phyloP scores from a whole-genome alignment of 2,329 filamentous ascomycete species.

The Colletotrichum truncatum region DNA sequence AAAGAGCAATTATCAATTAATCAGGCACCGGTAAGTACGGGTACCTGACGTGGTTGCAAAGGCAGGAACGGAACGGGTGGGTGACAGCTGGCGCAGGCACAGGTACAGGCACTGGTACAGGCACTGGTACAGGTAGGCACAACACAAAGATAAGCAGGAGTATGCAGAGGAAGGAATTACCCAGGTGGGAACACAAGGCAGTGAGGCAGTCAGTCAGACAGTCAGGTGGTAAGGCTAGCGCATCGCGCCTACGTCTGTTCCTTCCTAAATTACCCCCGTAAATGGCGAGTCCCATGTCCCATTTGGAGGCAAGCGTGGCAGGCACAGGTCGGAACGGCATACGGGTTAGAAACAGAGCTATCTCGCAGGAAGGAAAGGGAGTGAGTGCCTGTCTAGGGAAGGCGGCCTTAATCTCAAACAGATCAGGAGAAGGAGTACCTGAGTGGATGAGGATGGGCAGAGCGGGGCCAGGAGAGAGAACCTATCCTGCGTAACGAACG shows the following conservation, averaged over 20 bases:
- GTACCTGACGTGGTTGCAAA: neutral
- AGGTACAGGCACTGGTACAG: neutral
- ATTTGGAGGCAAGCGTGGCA: too few species aligned
- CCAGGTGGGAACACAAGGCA: too few species aligned
- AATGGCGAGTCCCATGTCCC: too few species aligned
- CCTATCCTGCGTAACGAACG: neutral
- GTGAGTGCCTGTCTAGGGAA: conserved; percentile 1
- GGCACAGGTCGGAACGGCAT: too few species aligned
- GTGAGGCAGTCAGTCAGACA: too few species aligned
- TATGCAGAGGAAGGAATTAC: too few species aligned
- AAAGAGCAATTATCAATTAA: neutral
- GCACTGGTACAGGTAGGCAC: neutral
- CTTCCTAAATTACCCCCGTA: too few species aligned
- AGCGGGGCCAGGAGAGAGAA: too few species aligned
- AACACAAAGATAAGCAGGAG: too few species aligned
- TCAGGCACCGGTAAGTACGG: neutral
- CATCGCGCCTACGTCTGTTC: too few species aligned
- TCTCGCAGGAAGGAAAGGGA: neutral
- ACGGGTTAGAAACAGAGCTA: too few species aligned
- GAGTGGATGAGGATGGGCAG: neutral
- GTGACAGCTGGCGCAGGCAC: neutral
- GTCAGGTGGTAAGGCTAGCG: too few species aligned
- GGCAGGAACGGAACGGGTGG: neutral
- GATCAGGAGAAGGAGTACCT: conserved; percentile 3
- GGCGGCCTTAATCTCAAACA: conserved; percentile 9